Evolutionary conservation across 306 rosid species (phyloP).

Genomic region (Canavalia ensiformis): DNA sequence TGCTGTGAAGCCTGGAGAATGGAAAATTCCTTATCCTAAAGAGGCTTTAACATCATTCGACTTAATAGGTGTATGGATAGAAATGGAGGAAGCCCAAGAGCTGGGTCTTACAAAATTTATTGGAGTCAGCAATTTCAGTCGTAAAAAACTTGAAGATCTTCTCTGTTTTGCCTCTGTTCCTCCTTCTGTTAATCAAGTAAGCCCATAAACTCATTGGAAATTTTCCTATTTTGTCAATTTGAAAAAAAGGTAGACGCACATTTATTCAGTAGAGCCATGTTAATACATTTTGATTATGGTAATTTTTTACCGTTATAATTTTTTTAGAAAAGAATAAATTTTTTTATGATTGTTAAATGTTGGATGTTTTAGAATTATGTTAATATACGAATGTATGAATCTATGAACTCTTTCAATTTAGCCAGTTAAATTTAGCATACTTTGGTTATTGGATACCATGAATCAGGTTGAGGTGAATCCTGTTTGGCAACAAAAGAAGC

Average conservation of each 20-base stretch:
- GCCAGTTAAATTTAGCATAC: background rate
- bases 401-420: background rate
- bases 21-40: conserved; percentile 14
- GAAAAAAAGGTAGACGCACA: no score
- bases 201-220: background rate
- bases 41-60: conserved; percentile 47
- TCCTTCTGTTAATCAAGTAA: conserved; percentile 52
- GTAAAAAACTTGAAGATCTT: conserved; percentile 38
- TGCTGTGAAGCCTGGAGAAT: conserved; percentile 24
- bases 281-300: no score
- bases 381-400: no score
- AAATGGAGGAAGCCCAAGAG: conserved; percentile 66
- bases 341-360: no score
- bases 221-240: background rate
- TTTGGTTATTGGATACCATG: background rate
- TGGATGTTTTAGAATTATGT: no score
- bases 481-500: conserved; percentile 60
- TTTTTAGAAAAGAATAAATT: no score
- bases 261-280: no score
- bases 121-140: conserved; percentile 48
- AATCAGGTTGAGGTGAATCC: conserved; percentile 66
- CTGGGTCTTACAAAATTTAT: conserved; percentile 43
- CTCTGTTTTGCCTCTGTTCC: conserved; percentile 55
- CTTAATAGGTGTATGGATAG: conserved; percentile 64
- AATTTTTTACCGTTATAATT: no score